Evolutionary conservation across 495 filamentous ascomycete genomes (phyloP).

Genomic region (Cercophora newfieldiana): DNA sequence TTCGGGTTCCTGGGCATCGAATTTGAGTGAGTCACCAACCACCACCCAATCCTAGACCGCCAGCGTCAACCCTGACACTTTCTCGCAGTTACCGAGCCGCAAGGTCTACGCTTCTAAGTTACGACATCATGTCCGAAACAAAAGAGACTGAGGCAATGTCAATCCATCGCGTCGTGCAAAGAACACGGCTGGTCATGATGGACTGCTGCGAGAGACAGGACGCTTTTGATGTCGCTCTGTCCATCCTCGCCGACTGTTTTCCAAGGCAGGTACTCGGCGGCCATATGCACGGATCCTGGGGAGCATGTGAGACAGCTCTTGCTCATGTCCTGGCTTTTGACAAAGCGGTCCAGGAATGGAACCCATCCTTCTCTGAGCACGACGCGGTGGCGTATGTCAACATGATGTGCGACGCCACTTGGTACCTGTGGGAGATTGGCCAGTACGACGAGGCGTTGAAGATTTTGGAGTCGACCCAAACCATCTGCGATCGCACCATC

Average conservation of each 20-base stretch:
- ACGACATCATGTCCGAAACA: constrained; percentile 1
- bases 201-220: neutral
- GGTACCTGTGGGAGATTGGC: constrained; percentile 1
- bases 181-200: neutral
- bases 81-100: neutral
- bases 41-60: neutral
- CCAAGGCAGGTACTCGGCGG: neutral
- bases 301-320: neutral
- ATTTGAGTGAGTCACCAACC: neutral
- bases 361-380: neutral
- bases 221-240: neutral
- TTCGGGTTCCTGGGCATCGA: neutral
- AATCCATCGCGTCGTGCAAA: constrained; percentile 5
- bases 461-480: neutral
- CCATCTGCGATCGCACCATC: neutral
- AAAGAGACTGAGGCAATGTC: neutral
- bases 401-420: neutral
- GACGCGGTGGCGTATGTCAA: neutral
- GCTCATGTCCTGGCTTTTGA: constrained; percentile 6
- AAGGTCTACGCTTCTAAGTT: neutral
- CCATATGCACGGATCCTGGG: constrained; percentile 1
- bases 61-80: neutral
- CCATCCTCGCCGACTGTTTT: neutral
- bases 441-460: neutral
- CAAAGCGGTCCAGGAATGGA: neutral